Base-by-base conservation (phyloP, 139 green algal species). In the Picochlorum sp. region DNA sequence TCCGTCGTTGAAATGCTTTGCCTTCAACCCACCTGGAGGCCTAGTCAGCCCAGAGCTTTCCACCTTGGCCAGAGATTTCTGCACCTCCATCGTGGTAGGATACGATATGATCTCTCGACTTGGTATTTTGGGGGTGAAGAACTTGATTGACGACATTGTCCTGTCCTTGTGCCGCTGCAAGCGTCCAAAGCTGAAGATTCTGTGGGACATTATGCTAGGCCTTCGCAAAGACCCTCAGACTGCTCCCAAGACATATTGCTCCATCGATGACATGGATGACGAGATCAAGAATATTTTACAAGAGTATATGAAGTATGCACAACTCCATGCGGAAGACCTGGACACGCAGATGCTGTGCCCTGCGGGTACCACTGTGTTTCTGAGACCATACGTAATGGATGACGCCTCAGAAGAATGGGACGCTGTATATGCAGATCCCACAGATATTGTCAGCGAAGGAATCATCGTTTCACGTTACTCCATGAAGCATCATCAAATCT, bases 141-240 rank as follows among this genome's bases (percentile, higher is more conserved):
- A 67, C 15, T 65, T 85, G 13, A 71, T 85, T 67, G 79, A 85
- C 15, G 79, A 85, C 32, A 78, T 85, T 63, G 49, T 85, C 14
- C 67, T 63, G 2, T 61, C 76, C 1, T 61, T 85, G 16, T 71
- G 70, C 0, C 61, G 79, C 23, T 81, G 68, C 65, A 70, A 57
- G 61, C 62, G 67, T 59, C 72, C 72, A 45, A 79, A 79, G 21
- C 28, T 74, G 7, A 63, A 66, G 56, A 70, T 84, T 15, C 61
- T 83, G 23, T 49, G 79, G 16, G 47, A 54, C 7, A 20, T 26
- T 54, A 18, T 54, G 3, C 11, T 9, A 38, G 59, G 14, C 65
- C 65, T 24, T 82, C 70, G 75, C 79, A 68, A 65, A 60, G 66
- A 21, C 74, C 70, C 57, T 32, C 62, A 11, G 6, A 26, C 47